These are phyloP conservation scores for Backusella sp. DNA, from an alignment of 192 early-diverging fungal genomes.

Conservation along the genomic window DNA sequence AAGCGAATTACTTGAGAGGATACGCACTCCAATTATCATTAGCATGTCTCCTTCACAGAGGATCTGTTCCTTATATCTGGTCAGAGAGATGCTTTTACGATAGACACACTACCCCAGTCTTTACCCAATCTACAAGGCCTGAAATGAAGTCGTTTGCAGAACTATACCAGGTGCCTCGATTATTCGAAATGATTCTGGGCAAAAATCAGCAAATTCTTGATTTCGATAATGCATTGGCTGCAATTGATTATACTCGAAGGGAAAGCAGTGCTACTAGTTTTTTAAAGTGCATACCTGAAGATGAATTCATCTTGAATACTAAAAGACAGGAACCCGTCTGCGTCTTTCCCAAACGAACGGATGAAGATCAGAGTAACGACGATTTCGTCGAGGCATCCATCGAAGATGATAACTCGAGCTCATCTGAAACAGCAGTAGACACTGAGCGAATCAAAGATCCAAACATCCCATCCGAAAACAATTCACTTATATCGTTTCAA, in stretches of 20 bases:
- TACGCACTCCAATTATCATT: constrained; percentile 16
- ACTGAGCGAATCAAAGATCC: not conserved
- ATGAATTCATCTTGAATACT: not conserved
- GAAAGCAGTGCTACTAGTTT: not conserved
- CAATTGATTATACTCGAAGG: not conserved
- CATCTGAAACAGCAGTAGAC: not conserved
- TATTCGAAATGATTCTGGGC: constrained; percentile 9
- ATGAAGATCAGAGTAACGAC: not conserved
- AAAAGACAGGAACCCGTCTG: not conserved
- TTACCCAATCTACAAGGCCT: not conserved
- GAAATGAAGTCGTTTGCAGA: not conserved
- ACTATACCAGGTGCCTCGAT: not conserved
- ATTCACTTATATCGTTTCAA: not conserved
- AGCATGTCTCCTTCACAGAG: constrained; percentile 3
- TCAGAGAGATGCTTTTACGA: constrained; percentile 4
- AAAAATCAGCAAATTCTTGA: not conserved
- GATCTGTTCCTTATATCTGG: constrained; percentile 23
- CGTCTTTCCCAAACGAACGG: not conserved
- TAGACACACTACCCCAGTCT: not conserved
- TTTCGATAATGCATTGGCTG: not conserved
- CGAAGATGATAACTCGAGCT: not conserved
- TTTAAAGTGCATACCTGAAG: not conserved
- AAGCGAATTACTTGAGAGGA: constrained; percentile 18
- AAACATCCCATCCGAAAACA: not conserved
- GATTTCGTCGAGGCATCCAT: not conserved